A percentile compares a stretch with the other conserved stretches of the same genome.
These are phyloP conservation scores for Crithidia brevicula DNA, from an alignment of 208 protist genomes.

Conservation along the genomic window DNA sequence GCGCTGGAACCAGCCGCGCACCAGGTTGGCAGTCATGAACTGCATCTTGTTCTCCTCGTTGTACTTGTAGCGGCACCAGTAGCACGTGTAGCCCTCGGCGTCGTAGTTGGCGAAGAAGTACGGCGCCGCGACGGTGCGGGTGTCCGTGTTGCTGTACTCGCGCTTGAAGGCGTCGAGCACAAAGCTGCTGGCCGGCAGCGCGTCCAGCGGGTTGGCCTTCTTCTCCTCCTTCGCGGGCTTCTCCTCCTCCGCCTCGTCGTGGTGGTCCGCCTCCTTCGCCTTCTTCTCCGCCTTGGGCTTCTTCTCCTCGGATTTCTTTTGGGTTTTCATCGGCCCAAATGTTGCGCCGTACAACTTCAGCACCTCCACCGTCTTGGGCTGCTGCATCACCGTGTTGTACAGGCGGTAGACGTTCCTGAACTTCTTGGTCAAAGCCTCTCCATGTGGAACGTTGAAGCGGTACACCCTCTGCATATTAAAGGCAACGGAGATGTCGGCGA, in stretches of 20 bases:
- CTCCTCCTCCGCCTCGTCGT: constrained; percentile 57
- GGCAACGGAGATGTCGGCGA: constrained; percentile 77
- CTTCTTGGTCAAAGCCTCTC: constrained; percentile 66
- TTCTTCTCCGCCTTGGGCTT: constrained; percentile 38
- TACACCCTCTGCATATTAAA: constrained; percentile 65
- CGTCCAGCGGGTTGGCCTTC: constrained; percentile 74
- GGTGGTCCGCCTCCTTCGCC: constrained; percentile 26
- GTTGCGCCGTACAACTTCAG: constrained; percentile 51
- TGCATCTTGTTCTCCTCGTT: constrained; percentile 84
- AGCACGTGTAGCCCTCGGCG: constrained; percentile 68
- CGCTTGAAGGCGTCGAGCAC: constrained; percentile 80
- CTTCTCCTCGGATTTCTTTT: constrained; percentile 47
- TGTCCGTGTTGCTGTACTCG: constrained; percentile 83
- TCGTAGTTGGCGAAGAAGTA: constrained; percentile 78
- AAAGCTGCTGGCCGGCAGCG: constrained; percentile 62
- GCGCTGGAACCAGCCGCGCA: constrained; percentile 85
- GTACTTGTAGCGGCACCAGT: constrained; percentile 84
- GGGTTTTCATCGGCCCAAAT: constrained; percentile 39
- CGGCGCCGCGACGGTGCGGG: constrained; percentile 65
- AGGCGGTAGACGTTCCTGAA: constrained; percentile 63
- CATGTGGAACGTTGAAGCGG: constrained; percentile 44
- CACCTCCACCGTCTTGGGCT: constrained; percentile 70
- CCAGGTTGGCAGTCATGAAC: constrained; percentile 88
- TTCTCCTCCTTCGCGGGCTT: constrained; percentile 56
- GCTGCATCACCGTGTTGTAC: constrained; percentile 84